Percentiles rank a stretch among this genome's conserved stretches.
These are phyloP conservation scores for Escovopsis weberi DNA, from an alignment of 2,329 filamentous ascomycete genomes.

Conservation along the genomic window DNA sequence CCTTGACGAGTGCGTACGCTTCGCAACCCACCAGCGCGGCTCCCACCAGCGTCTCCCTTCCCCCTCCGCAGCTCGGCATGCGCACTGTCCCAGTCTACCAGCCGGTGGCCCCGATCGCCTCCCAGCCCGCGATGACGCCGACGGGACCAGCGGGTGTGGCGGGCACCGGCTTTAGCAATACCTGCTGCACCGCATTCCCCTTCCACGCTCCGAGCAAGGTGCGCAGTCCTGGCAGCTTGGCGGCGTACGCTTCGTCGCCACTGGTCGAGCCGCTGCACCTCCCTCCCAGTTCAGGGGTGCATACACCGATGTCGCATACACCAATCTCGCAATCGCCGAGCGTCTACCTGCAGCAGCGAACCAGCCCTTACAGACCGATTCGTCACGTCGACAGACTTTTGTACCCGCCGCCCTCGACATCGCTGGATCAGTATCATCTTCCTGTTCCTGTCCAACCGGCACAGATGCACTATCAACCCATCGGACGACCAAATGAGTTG, in stretches of 20 bases:
- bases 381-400: constrained; percentile 82
- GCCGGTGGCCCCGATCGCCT: constrained; percentile 28
- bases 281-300: constrained; percentile 49
- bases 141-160: constrained; percentile 11
- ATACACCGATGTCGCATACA: constrained; percentile 43
- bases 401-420: constrained; percentile 69
- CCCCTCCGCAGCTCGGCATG: constrained; percentile 43
- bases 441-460: constrained; percentile 42
- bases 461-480: constrained; percentile 71
- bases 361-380: constrained; percentile 85
- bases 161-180: constrained; percentile 11
- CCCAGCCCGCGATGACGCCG: constrained; percentile 14
- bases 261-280: constrained; percentile 19
- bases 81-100: constrained; percentile 70
- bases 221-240: constrained; percentile 34
- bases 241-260: constrained; percentile 16
- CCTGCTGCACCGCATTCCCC: constrained; percentile 12
- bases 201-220: constrained; percentile 38
- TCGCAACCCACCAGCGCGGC: constrained; percentile 23
- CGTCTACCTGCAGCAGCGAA: constrained; percentile 72
- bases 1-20: constrained; percentile 24
- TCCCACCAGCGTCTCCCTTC: constrained; percentile 36
- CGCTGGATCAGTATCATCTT: constrained; percentile 60
- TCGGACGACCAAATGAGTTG: constrained; percentile 54
- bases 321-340: constrained; percentile 72